These are phyloP conservation scores for Colletotrichum chlorophyti DNA, from an alignment of 2,329 filamentous ascomycete genomes.

Conservation along the genomic window DNA sequence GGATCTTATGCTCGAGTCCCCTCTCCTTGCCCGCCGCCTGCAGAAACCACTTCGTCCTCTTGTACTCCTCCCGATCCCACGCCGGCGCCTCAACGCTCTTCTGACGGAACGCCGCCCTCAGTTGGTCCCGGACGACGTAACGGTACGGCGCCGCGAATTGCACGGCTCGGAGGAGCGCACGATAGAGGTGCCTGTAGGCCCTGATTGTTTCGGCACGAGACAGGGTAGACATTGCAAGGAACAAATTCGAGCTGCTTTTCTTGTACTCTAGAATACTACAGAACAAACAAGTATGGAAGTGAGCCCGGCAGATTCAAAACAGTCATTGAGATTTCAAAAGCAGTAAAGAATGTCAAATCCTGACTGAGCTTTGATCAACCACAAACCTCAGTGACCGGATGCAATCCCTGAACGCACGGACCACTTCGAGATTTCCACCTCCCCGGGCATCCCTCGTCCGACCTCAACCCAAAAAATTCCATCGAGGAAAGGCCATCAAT, in stretches of 20 bases:
- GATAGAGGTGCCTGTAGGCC: conserved; percentile 75
- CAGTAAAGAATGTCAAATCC: too few species aligned
- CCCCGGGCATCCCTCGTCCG: conserved; percentile 16
- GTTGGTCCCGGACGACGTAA: conserved; percentile 63
- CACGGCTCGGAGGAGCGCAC: conserved; percentile 71
- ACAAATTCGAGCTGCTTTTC: too few species aligned
- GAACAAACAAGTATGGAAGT: too few species aligned
- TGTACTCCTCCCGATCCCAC: conserved; percentile 60
- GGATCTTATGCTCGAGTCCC: conserved; percentile 74
- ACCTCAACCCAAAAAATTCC: conserved; percentile 30
- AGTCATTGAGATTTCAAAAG: not conserved
- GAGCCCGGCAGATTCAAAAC: too few species aligned
- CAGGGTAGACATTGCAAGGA: conserved; percentile 32
- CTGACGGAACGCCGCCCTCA: conserved; percentile 67
- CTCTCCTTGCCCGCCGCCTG: conserved; percentile 66
- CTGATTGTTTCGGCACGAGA: conserved; percentile 56
- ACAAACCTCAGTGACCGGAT: not conserved
- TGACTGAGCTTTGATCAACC: not conserved
- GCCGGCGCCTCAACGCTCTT: conserved; percentile 41
- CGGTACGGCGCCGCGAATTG: conserved; percentile 75
- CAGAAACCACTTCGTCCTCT: conserved; percentile 75
- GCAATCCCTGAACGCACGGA: conserved; percentile 12
- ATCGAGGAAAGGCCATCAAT: conserved; percentile 1
- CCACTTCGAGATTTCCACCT: conserved; percentile 22
- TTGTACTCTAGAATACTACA: too few species aligned